Evolutionary conservation across 2,329 filamentous ascomycete genomes (phyloP).

Genomic region (Colletotrichum echinochloae): DNA sequence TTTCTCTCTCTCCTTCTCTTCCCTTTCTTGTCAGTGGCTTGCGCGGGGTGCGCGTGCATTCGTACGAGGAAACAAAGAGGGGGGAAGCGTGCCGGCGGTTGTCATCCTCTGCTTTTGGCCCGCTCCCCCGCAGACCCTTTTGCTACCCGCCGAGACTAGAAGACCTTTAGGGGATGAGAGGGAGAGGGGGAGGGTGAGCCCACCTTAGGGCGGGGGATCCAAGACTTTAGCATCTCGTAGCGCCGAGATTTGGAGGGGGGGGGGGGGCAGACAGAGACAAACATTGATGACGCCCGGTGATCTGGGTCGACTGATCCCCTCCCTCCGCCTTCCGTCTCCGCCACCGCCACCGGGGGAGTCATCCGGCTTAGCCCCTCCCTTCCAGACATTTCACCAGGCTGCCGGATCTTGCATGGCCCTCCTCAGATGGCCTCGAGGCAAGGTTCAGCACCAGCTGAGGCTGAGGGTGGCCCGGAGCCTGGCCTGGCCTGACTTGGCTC

Average conservation of each 20-base stretch:
- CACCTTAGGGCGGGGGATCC: not conserved
- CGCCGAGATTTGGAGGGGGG: not conserved
- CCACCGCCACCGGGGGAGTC: not conserved
- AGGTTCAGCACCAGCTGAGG: not conserved
- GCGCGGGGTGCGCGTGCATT: not conserved
- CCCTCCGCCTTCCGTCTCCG: not conserved
- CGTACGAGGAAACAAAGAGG: not conserved
- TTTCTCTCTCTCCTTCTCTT: too few relatives aligned
- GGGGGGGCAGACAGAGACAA: too few relatives aligned
- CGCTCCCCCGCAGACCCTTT: not conserved
- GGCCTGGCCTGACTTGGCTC: too few relatives aligned
- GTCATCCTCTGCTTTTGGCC: not conserved
- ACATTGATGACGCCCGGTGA: conserved; percentile 2
- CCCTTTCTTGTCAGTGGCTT: not conserved
- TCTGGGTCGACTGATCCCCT: not conserved
- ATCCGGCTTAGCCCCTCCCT: not conserved
- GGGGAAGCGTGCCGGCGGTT: not conserved
- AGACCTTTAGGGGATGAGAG: not conserved
- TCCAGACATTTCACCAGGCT: not conserved
- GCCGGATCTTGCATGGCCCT: conserved; percentile 19
- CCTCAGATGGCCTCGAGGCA: not conserved
- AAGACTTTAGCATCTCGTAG: not conserved
- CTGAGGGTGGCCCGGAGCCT: not conserved
- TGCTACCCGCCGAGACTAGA: not conserved
- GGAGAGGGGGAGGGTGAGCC: not conserved